Conservation (phyloP, 2,329 filamentous ascomycete species). For the Aaosphaeria arxii region DNA sequence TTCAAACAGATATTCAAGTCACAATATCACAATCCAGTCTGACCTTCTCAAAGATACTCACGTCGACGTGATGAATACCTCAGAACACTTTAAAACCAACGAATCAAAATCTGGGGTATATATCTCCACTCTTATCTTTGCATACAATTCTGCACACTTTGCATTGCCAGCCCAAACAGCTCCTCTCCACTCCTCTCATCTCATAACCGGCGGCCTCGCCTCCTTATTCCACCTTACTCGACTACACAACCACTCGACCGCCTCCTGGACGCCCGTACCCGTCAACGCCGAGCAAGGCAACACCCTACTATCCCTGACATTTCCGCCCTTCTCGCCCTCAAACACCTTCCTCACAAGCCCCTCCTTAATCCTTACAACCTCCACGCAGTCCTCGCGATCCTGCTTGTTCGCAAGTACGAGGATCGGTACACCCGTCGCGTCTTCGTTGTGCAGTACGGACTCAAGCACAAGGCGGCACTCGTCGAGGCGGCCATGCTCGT, state of each 20-base stretch:
- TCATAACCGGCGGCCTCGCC: slow-evolving; percentile 85
- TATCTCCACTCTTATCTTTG: too few species aligned
- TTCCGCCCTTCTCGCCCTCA: slow-evolving; percentile 84
- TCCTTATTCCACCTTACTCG: slow-evolving; percentile 97
- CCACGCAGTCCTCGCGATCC: slow-evolving; percentile 93
- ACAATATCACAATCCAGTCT: too few species aligned
- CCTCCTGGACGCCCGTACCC: slow-evolving; percentile 79
- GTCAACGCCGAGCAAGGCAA: slow-evolving; percentile 89
- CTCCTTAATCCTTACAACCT: slow-evolving; percentile 96
- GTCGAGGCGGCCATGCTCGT: slow-evolving; percentile 61
- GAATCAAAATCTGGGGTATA: too few species aligned
- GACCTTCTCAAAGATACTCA: too few species aligned
- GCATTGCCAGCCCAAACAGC: too few species aligned
- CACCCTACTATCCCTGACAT: slow-evolving; percentile 85
- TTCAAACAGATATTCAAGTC: too few species aligned
- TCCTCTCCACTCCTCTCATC: slow-evolving; percentile 45
- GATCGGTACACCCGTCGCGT: slow-evolving; percentile 87
- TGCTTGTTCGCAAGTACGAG: slow-evolving; percentile 96
- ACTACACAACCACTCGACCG: slow-evolving; percentile 93
- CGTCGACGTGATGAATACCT: too few species aligned
- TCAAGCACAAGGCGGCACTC: slow-evolving; percentile 90
- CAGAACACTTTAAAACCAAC: too few species aligned
- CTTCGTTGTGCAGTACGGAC: slow-evolving; percentile 80
- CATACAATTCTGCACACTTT: too few species aligned
- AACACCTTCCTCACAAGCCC: slow-evolving; percentile 93